Conservation (phyloP, 352 stramenopile species). For the Phytopythium cucurbitacearum region DNA sequence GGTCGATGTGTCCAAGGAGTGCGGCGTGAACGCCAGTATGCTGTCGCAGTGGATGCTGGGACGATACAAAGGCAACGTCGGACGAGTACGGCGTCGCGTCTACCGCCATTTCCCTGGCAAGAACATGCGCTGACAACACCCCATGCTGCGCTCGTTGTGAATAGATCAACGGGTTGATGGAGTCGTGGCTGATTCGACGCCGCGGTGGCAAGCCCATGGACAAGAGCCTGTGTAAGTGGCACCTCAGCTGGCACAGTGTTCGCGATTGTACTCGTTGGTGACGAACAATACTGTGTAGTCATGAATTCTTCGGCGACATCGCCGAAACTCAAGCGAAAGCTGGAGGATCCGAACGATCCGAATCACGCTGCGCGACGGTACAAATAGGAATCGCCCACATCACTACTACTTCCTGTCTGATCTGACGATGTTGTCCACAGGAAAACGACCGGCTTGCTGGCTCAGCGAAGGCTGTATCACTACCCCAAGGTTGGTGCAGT, state of each 20-base stretch:
- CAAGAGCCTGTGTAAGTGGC: conserved; percentile 31
- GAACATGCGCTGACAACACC: not conserved
- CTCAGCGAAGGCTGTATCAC: conserved; percentile 58
- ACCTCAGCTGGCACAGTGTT: not conserved
- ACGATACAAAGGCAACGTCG: conserved; percentile 82
- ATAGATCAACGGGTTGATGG: conserved; percentile 83
- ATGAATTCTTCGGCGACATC: conserved; percentile 50
- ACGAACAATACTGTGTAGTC: conserved; percentile 14
- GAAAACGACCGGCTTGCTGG: conserved; percentile 20
- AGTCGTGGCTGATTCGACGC: conserved; percentile 79
- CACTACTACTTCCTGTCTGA: too few species aligned
- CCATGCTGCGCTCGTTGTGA: not conserved
- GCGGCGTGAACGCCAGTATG: conserved; percentile 82
- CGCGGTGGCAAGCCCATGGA: conserved; percentile 79
- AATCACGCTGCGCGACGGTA: conserved; percentile 38
- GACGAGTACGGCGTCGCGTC: conserved; percentile 32
- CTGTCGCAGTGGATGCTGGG: conserved; percentile 86
- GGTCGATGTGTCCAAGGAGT: conserved; percentile 84
- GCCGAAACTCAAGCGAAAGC: conserved; percentile 62
- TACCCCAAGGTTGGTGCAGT: conserved; percentile 54
- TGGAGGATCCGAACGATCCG: conserved; percentile 53
- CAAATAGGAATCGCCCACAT: not conserved
- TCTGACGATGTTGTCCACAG: too few species aligned
- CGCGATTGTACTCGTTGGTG: too few species aligned
- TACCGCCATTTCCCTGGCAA: not conserved